Base-by-base conservation (phyloP, 805 yeast species). In the Candida dajiaensis region DNA sequence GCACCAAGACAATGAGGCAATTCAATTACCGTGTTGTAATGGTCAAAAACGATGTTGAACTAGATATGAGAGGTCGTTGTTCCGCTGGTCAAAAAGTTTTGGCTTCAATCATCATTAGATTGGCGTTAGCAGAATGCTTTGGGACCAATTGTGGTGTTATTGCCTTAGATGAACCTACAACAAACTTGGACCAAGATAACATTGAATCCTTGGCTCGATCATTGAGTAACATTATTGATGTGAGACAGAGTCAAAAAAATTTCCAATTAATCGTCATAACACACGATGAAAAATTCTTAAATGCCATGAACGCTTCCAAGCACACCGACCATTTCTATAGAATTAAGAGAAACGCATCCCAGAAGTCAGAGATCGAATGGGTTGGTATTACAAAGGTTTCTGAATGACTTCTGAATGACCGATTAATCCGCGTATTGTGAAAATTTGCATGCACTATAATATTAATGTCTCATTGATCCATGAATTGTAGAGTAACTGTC, bases 31-130 rank as follows among this genome's bases (percentile, higher is more conserved):
- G 97, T 35, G 97, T 94, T 18, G 96, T 90, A 20, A 94, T 94
- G 99, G 81, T 82, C 49, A 94, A 94, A 62, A 88, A 85, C 58
- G 92, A 86, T 49, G 85, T 83, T 1, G 98, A 94, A 63, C 69
- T 94, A 41, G 99, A 94, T 61, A 94, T 94, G 99, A 77, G 99
- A 51, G 99, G 99, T 0, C 70, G 99, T 48, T 94, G 99, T 63
- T 88, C 97, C 2, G 98, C 99, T 0, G 99, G 99, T 0, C 99
- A 94, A 65, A 88, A 89, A 58, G 97, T 94, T 5, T 67, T 94
- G 40, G 97, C 98, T 0, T 84, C 95, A 36, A 90, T 94, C 41
- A 81, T 94, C 28, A 92, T 94, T 47, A 73, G 99, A 46, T 68
- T 94, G 46, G 97, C 97, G 0, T 70, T 94, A 41, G 94, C 98